phyloP scores from a whole-genome alignment of 2,329 filamentous ascomycete species.

The Cytospora piceicola region DNA sequence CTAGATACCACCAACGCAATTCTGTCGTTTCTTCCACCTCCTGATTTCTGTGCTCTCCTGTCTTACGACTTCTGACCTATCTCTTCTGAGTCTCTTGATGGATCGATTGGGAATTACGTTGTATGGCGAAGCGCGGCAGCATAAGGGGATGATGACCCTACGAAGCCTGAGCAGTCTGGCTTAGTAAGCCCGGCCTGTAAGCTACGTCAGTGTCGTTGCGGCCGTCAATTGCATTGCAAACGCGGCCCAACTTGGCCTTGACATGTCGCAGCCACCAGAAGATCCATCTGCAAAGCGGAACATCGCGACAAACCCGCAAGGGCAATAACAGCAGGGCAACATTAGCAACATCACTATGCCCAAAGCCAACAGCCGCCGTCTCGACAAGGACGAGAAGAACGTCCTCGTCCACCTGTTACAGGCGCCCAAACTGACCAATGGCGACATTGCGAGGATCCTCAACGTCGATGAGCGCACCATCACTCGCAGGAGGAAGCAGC shows the following conservation, averaged over 20 bases:
- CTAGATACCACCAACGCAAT: conserved; percentile 26
- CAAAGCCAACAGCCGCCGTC: conserved; percentile 26
- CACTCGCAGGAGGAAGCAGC: conserved; percentile 26
- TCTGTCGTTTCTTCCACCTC: conserved; percentile 2
- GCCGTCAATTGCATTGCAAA: conserved; percentile 22
- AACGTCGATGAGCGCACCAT: conserved; percentile 30
- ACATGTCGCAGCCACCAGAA: conserved; percentile 8
- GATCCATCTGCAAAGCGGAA: conserved; percentile 24
- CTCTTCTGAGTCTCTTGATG: not conserved
- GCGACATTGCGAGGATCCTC: conserved; percentile 29
- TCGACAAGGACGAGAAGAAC: conserved; percentile 29
- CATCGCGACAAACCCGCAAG: not conserved
- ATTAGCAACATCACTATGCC: conserved; percentile 9
- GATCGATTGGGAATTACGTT: not conserved
- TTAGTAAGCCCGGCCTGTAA: not conserved
- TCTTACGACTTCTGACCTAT: too few species aligned
- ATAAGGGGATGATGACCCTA: too few species aligned
- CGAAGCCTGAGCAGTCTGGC: not conserved
- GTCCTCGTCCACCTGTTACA: conserved; percentile 28
- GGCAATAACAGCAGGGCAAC: not conserved
- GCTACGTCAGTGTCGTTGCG: not conserved
- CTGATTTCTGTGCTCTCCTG: not conserved
- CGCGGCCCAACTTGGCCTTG: conserved; percentile 4
- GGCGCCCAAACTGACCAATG: conserved; percentile 29
- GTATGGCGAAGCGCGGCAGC: not conserved